Conservation (phyloP, 2,329 filamentous ascomycete species). For the Aplosporella prunicola region DNA sequence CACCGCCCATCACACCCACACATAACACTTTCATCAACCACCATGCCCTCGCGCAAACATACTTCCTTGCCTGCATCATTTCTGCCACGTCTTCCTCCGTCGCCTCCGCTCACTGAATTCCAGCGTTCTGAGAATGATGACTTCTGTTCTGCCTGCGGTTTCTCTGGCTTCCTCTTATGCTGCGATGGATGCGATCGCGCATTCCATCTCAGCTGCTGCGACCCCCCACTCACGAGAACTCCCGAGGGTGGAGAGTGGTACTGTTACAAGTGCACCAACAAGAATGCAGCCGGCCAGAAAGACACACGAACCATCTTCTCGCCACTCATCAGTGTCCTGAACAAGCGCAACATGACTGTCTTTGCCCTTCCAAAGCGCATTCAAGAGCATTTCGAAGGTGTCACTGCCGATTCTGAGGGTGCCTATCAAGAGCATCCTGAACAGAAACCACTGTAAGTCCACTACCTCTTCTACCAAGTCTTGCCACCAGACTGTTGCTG, state of each 20-base stretch:
- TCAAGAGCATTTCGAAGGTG: conserved; percentile 69
- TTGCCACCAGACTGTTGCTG: conserved; percentile 14
- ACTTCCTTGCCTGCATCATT: conserved; percentile 10
- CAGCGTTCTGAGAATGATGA: conserved; percentile 64
- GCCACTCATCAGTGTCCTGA: conserved; percentile 54
- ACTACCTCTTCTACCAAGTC: not conserved
- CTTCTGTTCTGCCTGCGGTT: conserved; percentile 77
- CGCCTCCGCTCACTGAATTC: conserved; percentile 30
- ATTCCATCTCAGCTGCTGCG: conserved; percentile 82
- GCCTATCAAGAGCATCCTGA: conserved; percentile 59
- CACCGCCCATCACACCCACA: conserved; percentile 10
- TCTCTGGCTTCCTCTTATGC: conserved; percentile 76
- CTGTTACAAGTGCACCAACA: conserved; percentile 61
- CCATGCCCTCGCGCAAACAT: conserved; percentile 23
- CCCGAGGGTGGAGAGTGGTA: conserved; percentile 58
- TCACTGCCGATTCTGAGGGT: conserved; percentile 65
- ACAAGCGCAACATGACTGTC: conserved; percentile 60
- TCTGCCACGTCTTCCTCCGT: conserved; percentile 18
- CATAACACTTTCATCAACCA: conserved; percentile 21
- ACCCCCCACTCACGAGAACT: conserved; percentile 56
- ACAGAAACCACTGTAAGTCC: conserved; percentile 13
- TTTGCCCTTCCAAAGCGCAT: conserved; percentile 62
- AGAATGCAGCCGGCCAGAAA: conserved; percentile 29
- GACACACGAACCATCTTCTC: conserved; percentile 46
- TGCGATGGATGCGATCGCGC: conserved; percentile 87